Percentiles rank a stretch among this genome's conserved stretches.
Evolutionary conservation across 768 basidiomycete genomes (phyloP).

Genomic region (Sarcomyxa edulis): DNA sequence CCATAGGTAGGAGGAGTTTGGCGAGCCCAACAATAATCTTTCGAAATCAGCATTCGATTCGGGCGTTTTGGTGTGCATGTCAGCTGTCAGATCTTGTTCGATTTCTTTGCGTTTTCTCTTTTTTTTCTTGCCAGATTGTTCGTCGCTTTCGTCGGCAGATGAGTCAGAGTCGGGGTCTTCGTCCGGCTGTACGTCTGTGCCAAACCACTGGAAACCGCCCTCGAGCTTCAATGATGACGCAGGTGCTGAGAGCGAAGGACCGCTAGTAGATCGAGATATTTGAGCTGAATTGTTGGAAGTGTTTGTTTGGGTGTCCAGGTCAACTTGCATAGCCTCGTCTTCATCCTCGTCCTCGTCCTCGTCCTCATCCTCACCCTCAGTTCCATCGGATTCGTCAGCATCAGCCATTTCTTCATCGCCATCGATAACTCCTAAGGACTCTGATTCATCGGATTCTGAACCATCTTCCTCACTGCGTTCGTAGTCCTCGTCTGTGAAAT

Average conservation of each 20-base stretch:
- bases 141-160: constrained; percentile 46
- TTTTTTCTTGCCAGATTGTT: constrained; percentile 50
- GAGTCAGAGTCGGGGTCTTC: constrained; percentile 35
- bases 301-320: constrained; percentile 29
- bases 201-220: constrained; percentile 72
- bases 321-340: constrained; percentile 40
- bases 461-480: constrained; percentile 28
- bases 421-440: constrained; percentile 23
- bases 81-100: constrained; percentile 77
- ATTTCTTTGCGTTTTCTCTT: constrained; percentile 66
- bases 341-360: constrained; percentile 21
- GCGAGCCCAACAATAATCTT: constrained; percentile 84
- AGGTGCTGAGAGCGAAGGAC: constrained; percentile 11
- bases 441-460: constrained; percentile 15
- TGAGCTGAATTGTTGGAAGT: constrained; percentile 12
- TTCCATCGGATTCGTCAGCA: constrained; percentile 15
- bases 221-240: constrained; percentile 43
- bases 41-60: constrained; percentile 96
- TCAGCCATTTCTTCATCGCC: constrained; percentile 22
- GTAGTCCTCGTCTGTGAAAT: constrained; percentile 69
- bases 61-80: constrained; percentile 80
- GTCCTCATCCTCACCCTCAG: constrained; percentile 14
- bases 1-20: constrained; percentile 97
- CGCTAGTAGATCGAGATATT: constrained; percentile 6
- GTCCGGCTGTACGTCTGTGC: constrained; percentile 25